Evolutionary conservation across 495 filamentous ascomycete species (phyloP), one percentile per base, ranked within the genome.

Genomic region (Evernia prunastri): DNA sequence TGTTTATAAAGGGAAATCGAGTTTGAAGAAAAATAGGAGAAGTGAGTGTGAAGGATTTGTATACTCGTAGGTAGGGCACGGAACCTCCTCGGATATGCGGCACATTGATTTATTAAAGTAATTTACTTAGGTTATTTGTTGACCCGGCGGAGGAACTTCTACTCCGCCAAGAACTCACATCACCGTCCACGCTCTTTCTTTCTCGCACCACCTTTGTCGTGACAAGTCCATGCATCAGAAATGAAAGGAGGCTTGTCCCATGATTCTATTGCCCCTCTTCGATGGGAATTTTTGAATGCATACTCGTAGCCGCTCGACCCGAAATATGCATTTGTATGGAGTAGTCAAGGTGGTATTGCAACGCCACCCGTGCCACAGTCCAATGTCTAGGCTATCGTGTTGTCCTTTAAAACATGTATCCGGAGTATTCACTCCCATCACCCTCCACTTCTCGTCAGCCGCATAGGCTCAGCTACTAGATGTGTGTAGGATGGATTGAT

Each of bases 141-240:
- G 2, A 10, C 51, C 51, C 51, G 51, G 51, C 51, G 51, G 51
- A 54, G 51, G 51, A 33, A 54, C 17, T 54, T 35, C n/a, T 33
- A 33, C 17, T 3, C 47, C 47, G 47, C 47, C 47, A 29, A 51
- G 47, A 1, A 9, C 47, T 51, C 25, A 25, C 47, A 13, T 27
- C 25, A 6, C 25, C 2, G 6, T 29, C 7, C 29, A 15, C 51
- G 9, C 23, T 25, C 25, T 25, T 20, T 15, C 40, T 20, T 43
- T n/a, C n/a, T n/a, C n/a, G n/a, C n/a, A n/a, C n/a, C n/a, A n/a
- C n/a, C n/a, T n/a, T n/a, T n/a, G n/a, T n/a, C n/a, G n/a, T n/a
- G n/a, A n/a, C n/a, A n/a, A n/a, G n/a, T n/a, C n/a, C n/a, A n/a
- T n/a, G n/a, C n/a, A n/a, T n/a, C 15, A 20, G 40, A 39, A 12